phyloP scores from a whole-genome alignment of 371 early-diverging fungal genomes.

The Apophysomyces elegans region DNA sequence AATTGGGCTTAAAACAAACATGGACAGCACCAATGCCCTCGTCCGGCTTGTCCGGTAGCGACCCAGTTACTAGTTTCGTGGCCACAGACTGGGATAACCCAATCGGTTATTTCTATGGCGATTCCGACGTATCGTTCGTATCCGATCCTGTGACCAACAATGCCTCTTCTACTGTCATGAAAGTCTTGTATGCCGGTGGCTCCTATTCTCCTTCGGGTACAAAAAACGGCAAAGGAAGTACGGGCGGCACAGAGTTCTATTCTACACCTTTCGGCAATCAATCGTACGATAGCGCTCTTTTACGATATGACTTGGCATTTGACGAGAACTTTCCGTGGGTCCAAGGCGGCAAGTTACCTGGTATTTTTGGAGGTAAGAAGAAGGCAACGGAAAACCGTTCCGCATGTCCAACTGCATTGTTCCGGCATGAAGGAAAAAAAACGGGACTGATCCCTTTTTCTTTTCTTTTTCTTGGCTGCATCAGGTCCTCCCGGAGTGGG shows the following conservation, averaged over 20 bases:
- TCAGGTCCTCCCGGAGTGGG: constrained; percentile 41
- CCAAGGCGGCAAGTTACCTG: constrained; percentile 61
- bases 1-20: constrained; percentile 35
- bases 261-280: constrained; percentile 42
- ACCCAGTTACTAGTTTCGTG: constrained; percentile 19
- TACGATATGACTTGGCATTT: constrained; percentile 62
- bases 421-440: too few relatives aligned
- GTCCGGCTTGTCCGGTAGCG: constrained; percentile 5
- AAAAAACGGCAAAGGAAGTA: constrained; percentile 23
- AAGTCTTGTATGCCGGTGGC: constrained; percentile 47
- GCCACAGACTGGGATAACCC: constrained; percentile 30
- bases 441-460: not conserved
- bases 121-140: constrained; percentile 46
- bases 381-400: too few relatives aligned
- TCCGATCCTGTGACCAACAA: constrained; percentile 44
- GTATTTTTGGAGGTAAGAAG: constrained; percentile 45
- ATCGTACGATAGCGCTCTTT: constrained; percentile 43
- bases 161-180: constrained; percentile 31
- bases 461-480: not conserved
- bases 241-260: constrained; percentile 54
- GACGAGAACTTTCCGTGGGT: constrained; percentile 58
- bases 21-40: constrained; percentile 40
- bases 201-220: constrained; percentile 42
- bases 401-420: too few relatives aligned
- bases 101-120: constrained; percentile 22